A percentile compares a stretch with the other conserved stretches of the same genome.
Evolutionary conservation across 179 eudicot species (phyloP).

Genomic region (Beta corolliflora): DNA sequence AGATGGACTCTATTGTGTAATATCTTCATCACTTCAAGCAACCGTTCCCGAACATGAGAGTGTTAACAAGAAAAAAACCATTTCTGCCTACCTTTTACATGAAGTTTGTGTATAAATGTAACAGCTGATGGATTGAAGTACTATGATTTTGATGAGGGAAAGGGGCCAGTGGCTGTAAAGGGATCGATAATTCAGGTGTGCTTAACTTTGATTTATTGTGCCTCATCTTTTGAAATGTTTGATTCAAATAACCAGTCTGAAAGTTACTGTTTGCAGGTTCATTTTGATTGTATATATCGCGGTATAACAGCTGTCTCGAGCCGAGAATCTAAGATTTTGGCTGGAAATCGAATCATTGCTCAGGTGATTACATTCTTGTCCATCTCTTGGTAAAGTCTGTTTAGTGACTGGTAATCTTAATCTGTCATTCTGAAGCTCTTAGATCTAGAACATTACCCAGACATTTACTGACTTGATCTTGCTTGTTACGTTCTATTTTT

Average conservation of each 20-base stretch:
- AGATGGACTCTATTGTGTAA: not conserved
- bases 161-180: conserved; percentile 76
- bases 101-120: conserved; percentile 16
- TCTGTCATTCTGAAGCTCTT: not conserved
- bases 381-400: not conserved
- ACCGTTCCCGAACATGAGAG: not conserved
- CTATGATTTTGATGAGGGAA: conserved; percentile 77
- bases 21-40: not conserved
- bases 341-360: conserved; percentile 90
- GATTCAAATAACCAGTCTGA: conserved; percentile 5
- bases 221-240: not conserved
- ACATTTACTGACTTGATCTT: not conserved
- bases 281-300: conserved; percentile 87
- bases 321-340: conserved; percentile 91
- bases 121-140: conserved; percentile 95
- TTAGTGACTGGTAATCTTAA: not conserved
- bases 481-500: not conserved
- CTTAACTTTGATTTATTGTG: not conserved
- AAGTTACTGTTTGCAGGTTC: conserved; percentile 55
- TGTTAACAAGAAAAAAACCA: not conserved
- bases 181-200: conserved; percentile 90
- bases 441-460: not conserved
- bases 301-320: conserved; percentile 87
- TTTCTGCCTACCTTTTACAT: not conserved
- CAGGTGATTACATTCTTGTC: conserved; percentile 55